Percentiles rank a stretch among this genome's conserved stretches.
Conservation (phyloP, 1,284 basidiomycete species). For the Peniophora sp. region DNA sequence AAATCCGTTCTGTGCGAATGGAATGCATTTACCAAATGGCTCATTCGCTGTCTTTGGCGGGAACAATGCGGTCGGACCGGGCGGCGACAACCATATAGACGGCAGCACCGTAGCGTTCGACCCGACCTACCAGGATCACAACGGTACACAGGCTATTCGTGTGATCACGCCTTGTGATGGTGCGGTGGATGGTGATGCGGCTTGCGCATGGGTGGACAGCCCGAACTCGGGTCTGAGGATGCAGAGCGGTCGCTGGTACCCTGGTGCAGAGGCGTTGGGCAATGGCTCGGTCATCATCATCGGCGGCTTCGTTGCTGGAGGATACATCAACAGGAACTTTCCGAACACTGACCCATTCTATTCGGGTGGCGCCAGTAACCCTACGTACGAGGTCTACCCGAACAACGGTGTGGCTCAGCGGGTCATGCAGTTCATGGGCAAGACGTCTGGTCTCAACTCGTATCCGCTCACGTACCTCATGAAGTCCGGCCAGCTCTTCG, state of each 20-base stretch:
- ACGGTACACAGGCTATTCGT: constrained; percentile 62
- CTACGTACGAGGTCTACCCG: constrained; percentile 83
- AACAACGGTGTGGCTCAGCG: constrained; percentile 44
- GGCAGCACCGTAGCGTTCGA: constrained; percentile 44
- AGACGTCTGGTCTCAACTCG: constrained; percentile 84
- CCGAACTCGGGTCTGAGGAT: constrained; percentile 52
- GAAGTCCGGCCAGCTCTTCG: constrained; percentile 76
- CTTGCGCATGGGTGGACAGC: constrained; percentile 79
- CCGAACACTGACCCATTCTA: constrained; percentile 59
- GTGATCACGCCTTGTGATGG: constrained; percentile 69
- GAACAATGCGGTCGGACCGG: constrained; percentile 59
- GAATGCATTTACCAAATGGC: constrained; percentile 41
- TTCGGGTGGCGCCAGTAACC: constrained; percentile 60
- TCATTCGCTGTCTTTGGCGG: constrained; percentile 38
- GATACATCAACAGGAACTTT: constrained; percentile 81
- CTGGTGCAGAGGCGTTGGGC: constrained; percentile 70
- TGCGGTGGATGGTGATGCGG: constrained; percentile 33
- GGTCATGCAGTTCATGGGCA: constrained; percentile 71
- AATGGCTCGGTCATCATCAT: constrained; percentile 67
- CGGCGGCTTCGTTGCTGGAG: constrained; percentile 79
- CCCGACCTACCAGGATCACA: constrained; percentile 54
- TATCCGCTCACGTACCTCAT: constrained; percentile 85
- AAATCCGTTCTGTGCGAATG: constrained; percentile 80
- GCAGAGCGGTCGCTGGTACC: constrained; percentile 82
- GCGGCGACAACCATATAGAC: constrained; percentile 48